Evolutionary conservation across 495 filamentous ascomycete species (phyloP).

Genomic region (Hypoxylon perforatum): DNA sequence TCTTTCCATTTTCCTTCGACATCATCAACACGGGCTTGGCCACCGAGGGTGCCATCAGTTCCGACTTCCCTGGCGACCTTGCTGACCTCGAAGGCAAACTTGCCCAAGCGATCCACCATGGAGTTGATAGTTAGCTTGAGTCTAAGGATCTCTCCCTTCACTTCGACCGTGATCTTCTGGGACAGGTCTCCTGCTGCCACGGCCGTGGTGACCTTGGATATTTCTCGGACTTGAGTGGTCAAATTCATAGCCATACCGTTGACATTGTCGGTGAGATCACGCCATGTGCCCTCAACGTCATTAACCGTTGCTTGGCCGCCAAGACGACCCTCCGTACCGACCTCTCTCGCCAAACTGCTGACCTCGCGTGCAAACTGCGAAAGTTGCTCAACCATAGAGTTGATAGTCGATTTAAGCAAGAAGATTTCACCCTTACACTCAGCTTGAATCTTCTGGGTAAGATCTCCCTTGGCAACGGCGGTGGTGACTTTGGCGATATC

Average conservation of each 20-base stretch:
- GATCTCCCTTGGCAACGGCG: slow-evolving; percentile 93
- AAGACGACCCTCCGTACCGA: slow-evolving; percentile 94
- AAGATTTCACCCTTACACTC: slow-evolving; percentile 97
- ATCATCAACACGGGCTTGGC: slow-evolving; percentile 95
- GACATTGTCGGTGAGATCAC: slow-evolving; percentile 95
- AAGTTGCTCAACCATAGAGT: slow-evolving; percentile 98
- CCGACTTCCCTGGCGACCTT: slow-evolving; percentile 98
- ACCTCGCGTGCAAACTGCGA: slow-evolving; percentile 98
- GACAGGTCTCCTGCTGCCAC: slow-evolving; percentile 95
- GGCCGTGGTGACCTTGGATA: slow-evolving; percentile 96
- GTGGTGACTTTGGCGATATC: slow-evolving; percentile 99
- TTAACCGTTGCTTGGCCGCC: slow-evolving; percentile 97
- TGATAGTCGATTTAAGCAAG: slow-evolving; percentile 96
- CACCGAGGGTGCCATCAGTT: slow-evolving; percentile 94
- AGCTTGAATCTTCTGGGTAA: slow-evolving; percentile 96
- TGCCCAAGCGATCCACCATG: slow-evolving; percentile 98
- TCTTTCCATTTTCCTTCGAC: slow-evolving; percentile 99
- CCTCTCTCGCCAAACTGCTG: slow-evolving; percentile 96
- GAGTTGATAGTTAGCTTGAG: slow-evolving; percentile 98
- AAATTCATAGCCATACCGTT: slow-evolving; percentile 99
- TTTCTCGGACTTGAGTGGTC: slow-evolving; percentile 97
- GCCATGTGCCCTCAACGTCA: slow-evolving; percentile 97
- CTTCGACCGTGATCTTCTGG: slow-evolving; percentile 95
- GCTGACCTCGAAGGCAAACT: slow-evolving; percentile 98
- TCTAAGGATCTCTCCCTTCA: slow-evolving; percentile 93